Conservation (phyloP, 441 rosid genomes). For the Erodium texanum region DNA sequence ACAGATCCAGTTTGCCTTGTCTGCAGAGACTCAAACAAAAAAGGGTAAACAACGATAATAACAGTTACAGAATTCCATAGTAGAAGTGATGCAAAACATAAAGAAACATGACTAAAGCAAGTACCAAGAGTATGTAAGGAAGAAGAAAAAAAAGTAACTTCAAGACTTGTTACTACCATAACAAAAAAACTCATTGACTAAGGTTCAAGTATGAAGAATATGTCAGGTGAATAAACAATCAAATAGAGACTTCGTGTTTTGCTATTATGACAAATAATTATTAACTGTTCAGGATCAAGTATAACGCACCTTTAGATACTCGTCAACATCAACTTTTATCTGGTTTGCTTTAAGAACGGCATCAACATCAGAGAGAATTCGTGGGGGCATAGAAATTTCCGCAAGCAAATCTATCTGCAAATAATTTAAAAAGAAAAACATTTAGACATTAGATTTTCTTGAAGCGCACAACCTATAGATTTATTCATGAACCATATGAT, state of each 20-base stretch:
- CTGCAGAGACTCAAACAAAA: constrained; percentile 31
- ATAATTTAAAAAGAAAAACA: not conserved
- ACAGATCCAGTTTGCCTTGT: constrained; percentile 64
- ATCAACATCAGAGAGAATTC: constrained; percentile 89
- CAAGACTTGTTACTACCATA: not conserved
- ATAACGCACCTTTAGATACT: constrained; percentile 67
- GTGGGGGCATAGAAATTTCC: constrained; percentile 79
- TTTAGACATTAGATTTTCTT: not conserved
- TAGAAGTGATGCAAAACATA: not conserved
- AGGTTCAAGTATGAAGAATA: not conserved
- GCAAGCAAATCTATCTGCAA: constrained; percentile 92
- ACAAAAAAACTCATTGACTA: not conserved
- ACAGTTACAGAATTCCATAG: not conserved
- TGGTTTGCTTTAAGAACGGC: constrained; percentile 76
- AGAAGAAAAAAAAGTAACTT: not conserved
- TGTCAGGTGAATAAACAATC: not conserved
- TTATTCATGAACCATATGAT: not conserved
- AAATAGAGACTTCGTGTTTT: too few species aligned
- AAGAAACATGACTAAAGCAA: not conserved
- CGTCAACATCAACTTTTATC: constrained; percentile 90
- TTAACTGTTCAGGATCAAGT: not conserved
- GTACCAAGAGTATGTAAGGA: not conserved
- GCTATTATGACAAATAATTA: not conserved
- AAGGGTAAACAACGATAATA: not conserved
- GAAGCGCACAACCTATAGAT: not conserved